Evolutionary conservation across 78 protist genomes (phyloP), one percentile per base, ranked within the genome.

Genomic region (Anaeramoeba ignava): DNA sequence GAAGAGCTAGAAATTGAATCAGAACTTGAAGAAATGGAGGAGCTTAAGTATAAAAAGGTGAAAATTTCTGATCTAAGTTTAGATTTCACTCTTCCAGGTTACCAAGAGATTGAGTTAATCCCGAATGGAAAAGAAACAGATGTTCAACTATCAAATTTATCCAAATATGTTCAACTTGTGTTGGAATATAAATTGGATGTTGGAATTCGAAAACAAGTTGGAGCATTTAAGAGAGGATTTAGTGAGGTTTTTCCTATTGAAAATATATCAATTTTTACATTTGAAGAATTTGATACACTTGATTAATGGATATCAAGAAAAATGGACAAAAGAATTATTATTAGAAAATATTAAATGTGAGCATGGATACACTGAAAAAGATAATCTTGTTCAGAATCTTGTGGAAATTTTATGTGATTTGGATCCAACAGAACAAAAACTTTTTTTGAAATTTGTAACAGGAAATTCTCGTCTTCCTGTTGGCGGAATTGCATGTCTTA

Each of bases 401-500:
- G 78, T 91, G 40, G 87, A 81, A n/a, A 54, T 92, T 1, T 38
- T 93, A 12, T 1, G 40, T 12, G 85, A 40, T 37, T 0, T 89
- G 2, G 0, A 0, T 3, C 42, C 27, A 1, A 39, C 3, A 1
- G 79, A 84, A 80, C 83, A 40, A 34, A 33, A 86, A 1, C 27
- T 0, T 1, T 93, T 92, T 82, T 33, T 93, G 36, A 40, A n/a
- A 34, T 93, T 93, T 67, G 38, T 83, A 8, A 92, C 95, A 2
- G 95, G 95, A 39, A 0, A 80, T 3, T 91, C 95, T 2, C 42
- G 84, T 3, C 42, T 93, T 31, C 94, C 94, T 0, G 84, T 89
- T 38, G 93, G 93, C 0, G 94, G 94, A 2, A 34, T 85, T 40
- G 80, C 42, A 38, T 38, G 41, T 3, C 82, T 93, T 36, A 0